These are phyloP conservation scores for Botryosphaeria agaves DNA, from an alignment of 2,329 filamentous ascomycete genomes.

Conservation along the genomic window DNA sequence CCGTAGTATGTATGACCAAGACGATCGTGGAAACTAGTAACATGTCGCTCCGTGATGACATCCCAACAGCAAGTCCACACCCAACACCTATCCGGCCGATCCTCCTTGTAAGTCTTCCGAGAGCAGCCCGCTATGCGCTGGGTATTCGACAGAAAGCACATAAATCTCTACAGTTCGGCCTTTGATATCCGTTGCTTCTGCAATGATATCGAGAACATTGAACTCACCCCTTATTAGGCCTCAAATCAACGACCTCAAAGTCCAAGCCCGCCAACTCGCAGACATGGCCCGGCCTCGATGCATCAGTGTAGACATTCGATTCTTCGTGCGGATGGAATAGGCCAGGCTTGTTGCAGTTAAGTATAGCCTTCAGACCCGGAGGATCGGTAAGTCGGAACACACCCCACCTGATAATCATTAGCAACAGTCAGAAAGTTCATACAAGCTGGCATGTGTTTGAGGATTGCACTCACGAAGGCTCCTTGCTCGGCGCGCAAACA, in stretches of 20 bases:
- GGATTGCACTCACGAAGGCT: slow-evolving; percentile 44
- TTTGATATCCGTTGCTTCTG: no score
- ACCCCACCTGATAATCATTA: slow-evolving; percentile 46
- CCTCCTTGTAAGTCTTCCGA: no score
- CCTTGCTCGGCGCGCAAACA: slow-evolving; percentile 75
- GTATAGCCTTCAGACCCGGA: slow-evolving; percentile 70
- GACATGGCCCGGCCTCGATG: slow-evolving; percentile 40
- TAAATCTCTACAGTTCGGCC: no score
- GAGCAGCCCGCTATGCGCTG: no score
- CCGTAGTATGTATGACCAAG: no score
- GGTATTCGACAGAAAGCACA: no score
- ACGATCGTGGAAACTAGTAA: no score
- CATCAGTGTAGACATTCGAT: slow-evolving; percentile 62
- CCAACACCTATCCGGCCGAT: no score
- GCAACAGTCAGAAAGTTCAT: not conserved
- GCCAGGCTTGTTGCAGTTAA: slow-evolving; percentile 59
- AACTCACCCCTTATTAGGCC: no score
- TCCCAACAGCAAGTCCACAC: no score
- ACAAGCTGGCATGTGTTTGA: not conserved
- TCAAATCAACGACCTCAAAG: slow-evolving; percentile 50
- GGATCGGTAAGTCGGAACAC: slow-evolving; percentile 89
- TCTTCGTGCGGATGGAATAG: slow-evolving; percentile 68
- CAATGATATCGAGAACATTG: no score
- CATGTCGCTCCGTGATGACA: no score
- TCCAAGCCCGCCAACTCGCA: slow-evolving; percentile 37